Base-by-base conservation (phyloP, 495 filamentous ascomycete genomes). In the Xylaria nigripes region DNA sequence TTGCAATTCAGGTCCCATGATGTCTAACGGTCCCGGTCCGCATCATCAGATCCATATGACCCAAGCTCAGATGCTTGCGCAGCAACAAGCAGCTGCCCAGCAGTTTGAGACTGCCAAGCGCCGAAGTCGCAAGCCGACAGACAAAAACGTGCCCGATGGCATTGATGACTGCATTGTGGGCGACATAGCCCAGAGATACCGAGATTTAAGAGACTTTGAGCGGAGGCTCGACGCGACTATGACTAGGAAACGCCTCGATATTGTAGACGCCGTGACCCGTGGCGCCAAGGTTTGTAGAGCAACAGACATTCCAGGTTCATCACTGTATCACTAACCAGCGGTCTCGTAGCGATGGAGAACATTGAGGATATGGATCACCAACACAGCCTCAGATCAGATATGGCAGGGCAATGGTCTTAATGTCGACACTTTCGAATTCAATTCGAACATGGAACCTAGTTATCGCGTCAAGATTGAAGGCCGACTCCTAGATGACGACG, bases 381-480 rank as follows among this genome's bases (percentile, higher is more conserved):
- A 99, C 67, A 96, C 91, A 1, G 87, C 85, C 21, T 91, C 97
- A 69, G 86, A 87, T 61, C 94, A 97, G 69, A 85, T 87, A 16
- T 96, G 94, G 94, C 94, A 97, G 72, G 77, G 74, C 15, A 80
- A 74, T 54, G 72, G 67, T 25, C 69, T 86, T 54, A 83, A 82
- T 48, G 72, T 81, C 55, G 83, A 89, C 58, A 76, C 74, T 13
- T 90, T 90, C 53, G 88, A 90, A 63, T 92, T 91, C 58, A 80
- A 75, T 42, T 79, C 77, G 30, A 86, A 80, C 54, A 71, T 76
- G 30, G 81, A 85, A 45, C 81, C 85, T 9, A 86, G 84, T 6
- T 97, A 92, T 66, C 84, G 86, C 38, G 87, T 99, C 61, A 90
- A 87, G 72, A 92, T 99, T 56, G 90, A 97, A 68, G 94, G 89